A percentile compares a stretch with the other conserved stretches of the same genome.
Evolutionary conservation across 768 basidiomycete species (phyloP).

Genomic region (Leccinellum luteum): DNA sequence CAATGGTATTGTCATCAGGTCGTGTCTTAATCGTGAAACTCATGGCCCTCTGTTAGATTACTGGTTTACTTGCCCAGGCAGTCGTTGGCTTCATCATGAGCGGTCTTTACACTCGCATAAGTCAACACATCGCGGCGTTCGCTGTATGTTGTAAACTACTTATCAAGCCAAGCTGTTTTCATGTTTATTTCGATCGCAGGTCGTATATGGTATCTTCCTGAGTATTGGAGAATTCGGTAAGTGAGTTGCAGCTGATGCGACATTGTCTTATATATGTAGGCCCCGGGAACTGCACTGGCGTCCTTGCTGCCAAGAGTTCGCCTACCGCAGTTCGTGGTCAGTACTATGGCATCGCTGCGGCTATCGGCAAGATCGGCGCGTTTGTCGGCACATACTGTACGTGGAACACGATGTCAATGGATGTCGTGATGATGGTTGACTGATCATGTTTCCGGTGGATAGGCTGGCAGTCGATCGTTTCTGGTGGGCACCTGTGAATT

Average conservation of each 20-base stretch:
- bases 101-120: constrained; percentile 67
- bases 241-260: constrained; percentile 8
- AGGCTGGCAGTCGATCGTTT: constrained; percentile 69
- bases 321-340: constrained; percentile 87
- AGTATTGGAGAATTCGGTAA: constrained; percentile 82
- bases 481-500: constrained; percentile 37
- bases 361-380: constrained; percentile 81
- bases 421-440: not conserved
- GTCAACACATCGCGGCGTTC: constrained; percentile 66
- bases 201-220: constrained; percentile 90
- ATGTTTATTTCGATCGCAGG: constrained; percentile 33
- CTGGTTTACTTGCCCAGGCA: constrained; percentile 64
- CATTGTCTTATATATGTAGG: constrained; percentile 34
- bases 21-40: not conserved
- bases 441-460: constrained; percentile 1
- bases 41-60: constrained; percentile 43
- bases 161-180: not conserved
- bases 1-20: constrained; percentile 49
- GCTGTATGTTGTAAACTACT: constrained; percentile 44
- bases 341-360: constrained; percentile 84
- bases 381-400: constrained; percentile 80
- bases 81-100: constrained; percentile 88
- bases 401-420: constrained; percentile 21
- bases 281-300: constrained; percentile 83
- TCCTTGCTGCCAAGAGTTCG: constrained; percentile 81